Percentiles rank a stretch among this genome's conserved stretches.
Evolutionary conservation across 1,139 yeast species (phyloP).

Genomic region (Blastobotrys elegans): DNA sequence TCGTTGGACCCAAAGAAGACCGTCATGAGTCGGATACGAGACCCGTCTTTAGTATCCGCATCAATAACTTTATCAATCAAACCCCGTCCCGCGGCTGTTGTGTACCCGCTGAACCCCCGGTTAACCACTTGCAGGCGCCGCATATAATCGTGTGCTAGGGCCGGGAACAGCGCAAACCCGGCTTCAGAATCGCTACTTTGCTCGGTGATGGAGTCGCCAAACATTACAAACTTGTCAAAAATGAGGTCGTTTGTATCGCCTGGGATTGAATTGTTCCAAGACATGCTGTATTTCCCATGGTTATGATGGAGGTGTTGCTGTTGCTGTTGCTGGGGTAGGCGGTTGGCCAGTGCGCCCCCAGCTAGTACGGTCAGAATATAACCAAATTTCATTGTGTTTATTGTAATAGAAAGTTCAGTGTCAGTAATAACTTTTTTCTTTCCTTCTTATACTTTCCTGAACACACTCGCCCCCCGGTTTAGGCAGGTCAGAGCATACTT

Average conservation of each 20-base stretch:
- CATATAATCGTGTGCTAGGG: constrained; percentile 40
- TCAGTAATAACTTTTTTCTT: too few relatives aligned
- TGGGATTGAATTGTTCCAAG: too few relatives aligned
- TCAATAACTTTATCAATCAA: constrained; percentile 19
- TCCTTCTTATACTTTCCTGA: too few relatives aligned
- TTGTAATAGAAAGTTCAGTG: too few relatives aligned
- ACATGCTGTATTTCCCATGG: too few relatives aligned
- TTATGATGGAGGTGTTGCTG: too few relatives aligned
- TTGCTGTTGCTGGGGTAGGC: too few relatives aligned
- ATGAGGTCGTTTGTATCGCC: background rate
- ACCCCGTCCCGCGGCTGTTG: constrained; percentile 37
- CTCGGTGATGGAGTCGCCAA: constrained; percentile 63
- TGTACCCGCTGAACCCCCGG: constrained; percentile 60
- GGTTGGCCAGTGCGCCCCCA: too few relatives aligned
- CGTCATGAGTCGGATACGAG: constrained; percentile 17
- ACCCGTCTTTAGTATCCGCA: constrained; percentile 11
- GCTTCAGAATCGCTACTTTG: constrained; percentile 33
- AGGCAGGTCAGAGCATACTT: too few relatives aligned
- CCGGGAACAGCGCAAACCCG: constrained; percentile 45
- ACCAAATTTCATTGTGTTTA: too few relatives aligned
- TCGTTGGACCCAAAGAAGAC: constrained; percentile 23
- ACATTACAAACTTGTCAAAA: constrained; percentile 42
- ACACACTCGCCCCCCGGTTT: too few relatives aligned
- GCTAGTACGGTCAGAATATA: too few relatives aligned
- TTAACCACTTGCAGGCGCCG: constrained; percentile 51